Evolutionary conservation across 306 rosid genomes (phyloP), one percentile per base, ranked within the genome.

Genomic region (Gillenia trifoliata): DNA sequence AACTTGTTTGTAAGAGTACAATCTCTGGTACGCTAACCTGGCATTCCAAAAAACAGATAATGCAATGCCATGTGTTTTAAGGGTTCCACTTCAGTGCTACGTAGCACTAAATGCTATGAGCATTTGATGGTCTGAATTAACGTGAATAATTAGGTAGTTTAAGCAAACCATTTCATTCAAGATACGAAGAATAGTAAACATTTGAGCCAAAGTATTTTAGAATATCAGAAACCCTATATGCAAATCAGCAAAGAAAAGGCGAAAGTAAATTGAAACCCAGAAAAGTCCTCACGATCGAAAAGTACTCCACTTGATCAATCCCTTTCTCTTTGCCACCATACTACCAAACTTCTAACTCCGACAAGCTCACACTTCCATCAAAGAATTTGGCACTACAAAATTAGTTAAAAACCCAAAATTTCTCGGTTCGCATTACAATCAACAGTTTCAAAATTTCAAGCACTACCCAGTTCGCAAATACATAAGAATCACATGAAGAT

Each of bases 381-480:
- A 20, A 49, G 55, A 49, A 49, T 55, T 55, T 57, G 31, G 63
- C 33, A 57, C 12, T 17, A 57, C 63, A 30, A 47, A 64, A 30
- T n/a, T 20, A 33, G 28, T 10, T 34, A 19, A 33, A 54, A 54
- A 4, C 70, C 70, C 5, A 19, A n/a, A 65, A 65, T 10, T 23
- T 65, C 29, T 65, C 11, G 29, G n/a, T 38, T 65, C 26, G 10
- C 22, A n/a, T n/a, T 1, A 65, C 49, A 6, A 4, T 13, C 28
- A 65, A 38, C 17, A 36, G 30, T n/a, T 23, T 10, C 4, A 64
- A 28, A 64, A 64, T 31, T 20, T 10, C 23, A 20, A 38, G 70
- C 70, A 65, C 45, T 34, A 28, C 49, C 74, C 49, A 52, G 49
- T 52, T 30, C 74, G 63, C 64, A 52, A 54, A 50, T 70, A 13